A percentile compares a stretch with the other conserved stretches of the same genome.
phyloP scores from a whole-genome alignment of 2,329 filamentous ascomycete genomes.

The Ophiostoma pallidulum region DNA sequence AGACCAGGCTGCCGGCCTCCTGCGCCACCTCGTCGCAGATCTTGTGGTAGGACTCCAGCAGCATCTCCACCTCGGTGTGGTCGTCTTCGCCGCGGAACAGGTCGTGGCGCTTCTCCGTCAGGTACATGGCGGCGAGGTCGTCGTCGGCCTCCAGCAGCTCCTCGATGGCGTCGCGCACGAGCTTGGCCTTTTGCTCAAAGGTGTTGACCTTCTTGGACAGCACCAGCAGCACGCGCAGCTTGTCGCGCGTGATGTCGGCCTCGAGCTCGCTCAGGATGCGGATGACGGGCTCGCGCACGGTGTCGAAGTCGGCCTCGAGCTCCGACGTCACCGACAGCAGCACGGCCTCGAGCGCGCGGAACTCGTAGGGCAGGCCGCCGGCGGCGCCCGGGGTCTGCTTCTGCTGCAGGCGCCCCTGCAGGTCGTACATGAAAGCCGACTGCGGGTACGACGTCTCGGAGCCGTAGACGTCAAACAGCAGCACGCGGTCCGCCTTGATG shows the following conservation, averaged over 20 bases:
- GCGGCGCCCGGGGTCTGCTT: constrained; percentile 31
- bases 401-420: constrained; percentile 85
- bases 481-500: constrained; percentile 83
- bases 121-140: constrained; percentile 88
- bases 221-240: constrained; percentile 80
- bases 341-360: constrained; percentile 89
- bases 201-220: constrained; percentile 92
- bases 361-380: constrained; percentile 70
- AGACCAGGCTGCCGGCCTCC: constrained; percentile 84
- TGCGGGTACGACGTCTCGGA: constrained; percentile 92
- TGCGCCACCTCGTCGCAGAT: constrained; percentile 97
- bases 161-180: constrained; percentile 90
- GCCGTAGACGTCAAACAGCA: constrained; percentile 94
- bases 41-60: constrained; percentile 95
- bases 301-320: constrained; percentile 88
- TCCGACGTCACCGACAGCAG: constrained; percentile 88
- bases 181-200: constrained; percentile 91
- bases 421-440: constrained; percentile 94
- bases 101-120: constrained; percentile 77
- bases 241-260: constrained; percentile 93
- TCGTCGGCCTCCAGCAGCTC: constrained; percentile 94
- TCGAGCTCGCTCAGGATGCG: constrained; percentile 82
- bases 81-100: constrained; percentile 67
- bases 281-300: constrained; percentile 85
- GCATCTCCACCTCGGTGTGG: constrained; percentile 93